Evolutionary conservation across 2,329 filamentous ascomycete genomes (phyloP), one percentile per base, ranked within the genome.

Genomic region (Anisogramma anomala): DNA sequence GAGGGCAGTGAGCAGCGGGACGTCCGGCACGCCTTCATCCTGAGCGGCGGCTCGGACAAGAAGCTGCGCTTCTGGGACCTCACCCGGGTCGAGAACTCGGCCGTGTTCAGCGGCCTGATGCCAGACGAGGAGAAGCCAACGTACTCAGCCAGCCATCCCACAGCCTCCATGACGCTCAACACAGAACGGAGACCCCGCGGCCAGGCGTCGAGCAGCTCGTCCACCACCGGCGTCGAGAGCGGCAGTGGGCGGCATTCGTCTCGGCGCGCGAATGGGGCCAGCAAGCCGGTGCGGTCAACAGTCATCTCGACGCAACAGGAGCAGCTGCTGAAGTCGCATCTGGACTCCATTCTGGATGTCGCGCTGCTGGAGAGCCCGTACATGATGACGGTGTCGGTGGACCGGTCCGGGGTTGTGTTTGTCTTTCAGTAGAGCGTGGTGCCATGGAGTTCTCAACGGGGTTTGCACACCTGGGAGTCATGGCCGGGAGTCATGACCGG

Each of bases 31-130:
- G 81, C 84, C 0, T 95, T 91, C 57, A 74, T 95, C 34, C 66
- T 98, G 27, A 91, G 86, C 0, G 88, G 82, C 14, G 89, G 89
- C 0, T 84, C 84, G 9, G 91, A 96, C 60, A 85, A 83, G 62
- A 91, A 84, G 60, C 74, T 98, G 14, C 78, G 91, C 8, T 96
- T 93, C 62, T 98, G 91, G 91, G 89, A 98, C 55, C 70, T 91
- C 11, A 70, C 77, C 8, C 79, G 79, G 8, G 71, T 85, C 8
- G 86, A 94, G 54, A 74, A 78, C 45, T 94, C 85, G 30, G 69
- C 72, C 42, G 73, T 95, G 11, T 80, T 93, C 49, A 94, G 84
- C 56, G 89, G 89, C 0, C 67, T 87, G 9, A 74, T 77, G 43
- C 61, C 67, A 2, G 81, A 86, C 25, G 80, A 87, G 44, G 66